These are phyloP conservation scores for Colletotrichum lupini DNA, from an alignment of 2,329 filamentous ascomycete species.

Conservation along the genomic window DNA sequence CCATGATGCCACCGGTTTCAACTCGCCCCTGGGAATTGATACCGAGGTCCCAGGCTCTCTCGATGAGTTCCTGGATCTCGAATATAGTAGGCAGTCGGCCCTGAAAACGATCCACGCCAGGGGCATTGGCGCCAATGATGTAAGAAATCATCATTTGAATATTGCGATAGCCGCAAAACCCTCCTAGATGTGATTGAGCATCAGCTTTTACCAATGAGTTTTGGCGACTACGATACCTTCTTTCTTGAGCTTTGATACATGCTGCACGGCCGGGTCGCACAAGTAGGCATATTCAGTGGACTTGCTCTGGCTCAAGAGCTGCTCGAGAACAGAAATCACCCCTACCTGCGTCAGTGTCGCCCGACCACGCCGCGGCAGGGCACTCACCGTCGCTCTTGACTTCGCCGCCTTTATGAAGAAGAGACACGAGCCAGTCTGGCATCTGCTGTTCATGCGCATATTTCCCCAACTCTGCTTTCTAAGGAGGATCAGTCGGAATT, in stretches of 20 bases:
- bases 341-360: constrained; percentile 58
- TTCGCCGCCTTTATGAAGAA: constrained; percentile 70
- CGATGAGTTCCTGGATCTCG: constrained; percentile 86
- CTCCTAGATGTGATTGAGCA: constrained; percentile 60
- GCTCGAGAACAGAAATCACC: constrained; percentile 71
- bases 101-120: constrained; percentile 70
- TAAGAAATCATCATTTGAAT: constrained; percentile 92
- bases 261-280: constrained; percentile 79
- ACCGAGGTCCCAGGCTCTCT: constrained; percentile 86
- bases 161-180: constrained; percentile 95
- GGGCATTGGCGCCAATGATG: constrained; percentile 68
- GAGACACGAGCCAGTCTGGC: constrained; percentile 74
- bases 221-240: constrained; percentile 64
- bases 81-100: constrained; percentile 79
- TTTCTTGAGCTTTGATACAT: constrained; percentile 83
- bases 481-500: constrained; percentile 3
- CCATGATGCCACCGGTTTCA: constrained; percentile 87
- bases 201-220: background rate
- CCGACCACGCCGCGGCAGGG: constrained; percentile 37
- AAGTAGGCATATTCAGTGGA: constrained; percentile 79
- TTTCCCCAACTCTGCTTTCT: constrained; percentile 75
- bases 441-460: constrained; percentile 80
- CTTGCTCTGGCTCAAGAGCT: constrained; percentile 72
- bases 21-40: constrained; percentile 79
- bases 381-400: constrained; percentile 62